These are phyloP conservation scores for Cafeteria roenbergensis DNA, from an alignment of 108 stramenopile genomes.

Conservation along the genomic window DNA sequence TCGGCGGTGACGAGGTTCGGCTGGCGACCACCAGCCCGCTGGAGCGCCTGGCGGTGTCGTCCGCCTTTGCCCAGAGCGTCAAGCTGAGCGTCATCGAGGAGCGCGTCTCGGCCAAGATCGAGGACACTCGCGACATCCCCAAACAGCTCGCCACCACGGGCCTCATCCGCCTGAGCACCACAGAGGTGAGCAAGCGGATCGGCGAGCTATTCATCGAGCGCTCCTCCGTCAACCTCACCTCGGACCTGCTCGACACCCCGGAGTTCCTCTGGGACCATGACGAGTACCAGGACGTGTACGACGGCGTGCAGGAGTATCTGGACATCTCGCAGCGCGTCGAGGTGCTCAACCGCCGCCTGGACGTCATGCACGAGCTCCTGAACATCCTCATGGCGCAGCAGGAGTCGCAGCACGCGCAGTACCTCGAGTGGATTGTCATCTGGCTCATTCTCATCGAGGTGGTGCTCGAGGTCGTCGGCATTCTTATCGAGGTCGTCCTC, in stretches of 20 bases:
- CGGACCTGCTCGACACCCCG: slow-evolving; percentile 43
- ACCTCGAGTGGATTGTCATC: slow-evolving; percentile 40
- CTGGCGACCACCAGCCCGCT: slow-evolving; percentile 27
- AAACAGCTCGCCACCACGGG: slow-evolving; percentile 33
- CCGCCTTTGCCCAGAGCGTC: slow-evolving; percentile 43
- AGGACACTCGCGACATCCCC: slow-evolving; percentile 29
- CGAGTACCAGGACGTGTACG: slow-evolving; percentile 38
- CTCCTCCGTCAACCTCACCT: slow-evolving; percentile 45
- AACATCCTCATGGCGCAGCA: slow-evolving; percentile 32
- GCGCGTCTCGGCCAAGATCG: slow-evolving; percentile 24
- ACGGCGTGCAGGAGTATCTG: slow-evolving; percentile 28
- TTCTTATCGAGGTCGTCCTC: not conserved
- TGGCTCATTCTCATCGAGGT: slow-evolving; percentile 35
- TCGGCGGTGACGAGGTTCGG: slow-evolving; percentile 9
- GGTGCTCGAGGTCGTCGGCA: slow-evolving; percentile 23
- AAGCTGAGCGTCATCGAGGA: slow-evolving; percentile 46
- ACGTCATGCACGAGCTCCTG: slow-evolving; percentile 41
- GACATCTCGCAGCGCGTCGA: slow-evolving; percentile 38
- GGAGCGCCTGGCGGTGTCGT: slow-evolving; percentile 39
- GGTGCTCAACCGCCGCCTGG: slow-evolving; percentile 46
- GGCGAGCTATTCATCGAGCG: slow-evolving; percentile 39
- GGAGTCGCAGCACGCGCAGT: slow-evolving; percentile 24
- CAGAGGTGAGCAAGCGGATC: slow-evolving; percentile 20
- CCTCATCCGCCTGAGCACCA: slow-evolving; percentile 30
- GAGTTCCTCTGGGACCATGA: slow-evolving; percentile 50